These are phyloP conservation scores for Evansstolkia leycettana DNA, from an alignment of 495 filamentous ascomycete species.

Conservation along the genomic window DNA sequence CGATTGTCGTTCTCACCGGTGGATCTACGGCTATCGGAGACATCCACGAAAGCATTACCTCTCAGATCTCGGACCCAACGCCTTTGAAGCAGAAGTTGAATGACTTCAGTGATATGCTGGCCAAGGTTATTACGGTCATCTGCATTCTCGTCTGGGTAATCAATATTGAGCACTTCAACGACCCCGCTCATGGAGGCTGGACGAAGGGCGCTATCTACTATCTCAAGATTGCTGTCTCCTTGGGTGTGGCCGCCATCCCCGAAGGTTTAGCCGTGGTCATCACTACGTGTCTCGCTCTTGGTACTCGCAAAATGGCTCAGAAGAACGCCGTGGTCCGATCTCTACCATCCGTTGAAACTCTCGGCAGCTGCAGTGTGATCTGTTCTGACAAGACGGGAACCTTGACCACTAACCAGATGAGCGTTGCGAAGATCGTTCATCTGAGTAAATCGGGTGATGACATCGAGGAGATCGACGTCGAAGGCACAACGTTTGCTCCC, in stretches of 20 bases:
- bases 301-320: constrained; percentile 94
- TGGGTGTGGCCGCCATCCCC: constrained; percentile 95
- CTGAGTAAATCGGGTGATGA: constrained; percentile 58
- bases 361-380: constrained; percentile 98
- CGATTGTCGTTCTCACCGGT: constrained; percentile 86
- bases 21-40: constrained; percentile 91
- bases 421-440: constrained; percentile 84
- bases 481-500: constrained; percentile 89
- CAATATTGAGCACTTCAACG: constrained; percentile 94
- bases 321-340: constrained; percentile 96
- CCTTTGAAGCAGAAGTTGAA: constrained; percentile 98
- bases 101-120: constrained; percentile 91
- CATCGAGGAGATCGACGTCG: constrained; percentile 79
- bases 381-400: constrained; percentile 99
- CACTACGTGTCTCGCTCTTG: constrained; percentile 89
- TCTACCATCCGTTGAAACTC: constrained; percentile 90
- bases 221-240: constrained; percentile 97
- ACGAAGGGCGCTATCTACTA: constrained; percentile 99
- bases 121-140: constrained; percentile 96
- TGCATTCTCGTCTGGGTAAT: constrained; percentile 96
- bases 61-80: constrained; percentile 95
- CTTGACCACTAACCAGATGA: constrained; percentile 99
- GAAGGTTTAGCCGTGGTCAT: constrained; percentile 97
- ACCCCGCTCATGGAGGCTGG: constrained; percentile 87
- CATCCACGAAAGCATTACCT: constrained; percentile 96